These are phyloP conservation scores for Capsicum chinense DNA, from an alignment of 257 asterid species.

Conservation along the genomic window DNA sequence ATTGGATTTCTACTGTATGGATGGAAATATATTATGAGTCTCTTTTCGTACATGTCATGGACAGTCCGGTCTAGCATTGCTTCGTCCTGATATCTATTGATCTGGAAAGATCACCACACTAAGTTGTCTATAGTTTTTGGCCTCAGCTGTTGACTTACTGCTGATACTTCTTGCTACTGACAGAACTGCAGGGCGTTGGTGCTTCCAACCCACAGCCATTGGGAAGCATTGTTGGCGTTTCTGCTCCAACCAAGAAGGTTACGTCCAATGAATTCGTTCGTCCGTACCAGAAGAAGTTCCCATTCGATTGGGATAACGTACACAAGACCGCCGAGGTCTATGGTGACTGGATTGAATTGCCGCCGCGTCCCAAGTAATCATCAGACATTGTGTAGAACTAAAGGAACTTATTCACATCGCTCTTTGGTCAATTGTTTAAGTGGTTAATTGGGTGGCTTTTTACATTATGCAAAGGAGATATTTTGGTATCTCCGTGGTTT, in stretches of 20 bases:
- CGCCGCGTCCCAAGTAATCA: background rate
- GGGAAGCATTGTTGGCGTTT: conserved; percentile 16
- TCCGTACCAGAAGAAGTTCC: background rate
- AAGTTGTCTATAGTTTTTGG: background rate
- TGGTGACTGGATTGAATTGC: conserved; percentile 57
- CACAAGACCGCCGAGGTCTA: conserved; percentile 47
- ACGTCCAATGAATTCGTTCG: conserved; percentile 24
- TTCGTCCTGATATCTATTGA: background rate
- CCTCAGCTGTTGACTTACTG: conserved; percentile 5
- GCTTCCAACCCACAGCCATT: conserved; percentile 29
- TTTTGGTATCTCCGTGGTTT: background rate
- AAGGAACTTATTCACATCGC: background rate
- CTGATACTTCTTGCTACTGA: conserved; percentile 28
- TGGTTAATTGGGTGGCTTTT: background rate
- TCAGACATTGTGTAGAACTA: conserved; percentile 17
- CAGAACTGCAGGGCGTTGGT: conserved; percentile 42
- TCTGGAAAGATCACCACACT: background rate
- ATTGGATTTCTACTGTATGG: background rate
- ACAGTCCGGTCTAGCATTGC: background rate
- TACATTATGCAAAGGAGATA: conserved; percentile 11
- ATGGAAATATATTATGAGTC: background rate
- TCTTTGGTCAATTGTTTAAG: conserved; percentile 9
- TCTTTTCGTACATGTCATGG: background rate
- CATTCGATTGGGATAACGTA: conserved; percentile 32
- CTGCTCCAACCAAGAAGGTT: conserved; percentile 30